Evolutionary conservation across 2,329 filamentous ascomycete genomes (phyloP).

Genomic region (Pochonia chlamydosporia): DNA sequence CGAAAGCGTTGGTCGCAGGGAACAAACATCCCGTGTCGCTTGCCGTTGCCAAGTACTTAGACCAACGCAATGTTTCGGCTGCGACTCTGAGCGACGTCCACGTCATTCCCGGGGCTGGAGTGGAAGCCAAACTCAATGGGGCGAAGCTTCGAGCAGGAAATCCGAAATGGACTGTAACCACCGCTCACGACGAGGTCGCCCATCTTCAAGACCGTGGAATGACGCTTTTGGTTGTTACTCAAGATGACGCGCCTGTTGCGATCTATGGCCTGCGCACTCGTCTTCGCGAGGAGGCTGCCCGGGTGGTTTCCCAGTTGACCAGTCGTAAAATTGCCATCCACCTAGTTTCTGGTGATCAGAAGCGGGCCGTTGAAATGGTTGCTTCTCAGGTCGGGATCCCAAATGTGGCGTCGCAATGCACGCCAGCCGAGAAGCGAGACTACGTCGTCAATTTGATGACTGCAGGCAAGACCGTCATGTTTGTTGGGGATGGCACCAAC

Average conservation of each 20-base stretch:
- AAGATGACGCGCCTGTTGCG: conserved; percentile 26
- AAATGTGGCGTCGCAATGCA: conserved; percentile 38
- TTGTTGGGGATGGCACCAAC: conserved; percentile 60
- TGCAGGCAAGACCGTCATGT: conserved; percentile 37
- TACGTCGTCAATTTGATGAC: conserved; percentile 40
- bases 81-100: conserved; percentile 20
- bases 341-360: conserved; percentile 52
- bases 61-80: conserved; percentile 7
- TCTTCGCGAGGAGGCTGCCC: conserved; percentile 31
- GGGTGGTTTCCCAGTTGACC: conserved; percentile 39
- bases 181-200: conserved; percentile 13
- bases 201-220: conserved; percentile 15
- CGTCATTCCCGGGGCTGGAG: conserved; percentile 32
- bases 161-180: conserved; percentile 34
- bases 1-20: conserved; percentile 26
- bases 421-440: conserved; percentile 46
- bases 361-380: conserved; percentile 39
- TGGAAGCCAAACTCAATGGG: conserved; percentile 29
- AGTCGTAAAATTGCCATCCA: conserved; percentile 42
- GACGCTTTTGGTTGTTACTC: conserved; percentile 22
- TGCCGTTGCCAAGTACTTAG: conserved; percentile 37
- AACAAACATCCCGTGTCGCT: conserved; percentile 46
- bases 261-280: conserved; percentile 42
- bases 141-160: conserved; percentile 36
- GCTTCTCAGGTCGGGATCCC: conserved; percentile 36